Conservation (phyloP, 2,329 filamentous ascomycete genomes). For the Colletotrichum sublineola region DNA sequence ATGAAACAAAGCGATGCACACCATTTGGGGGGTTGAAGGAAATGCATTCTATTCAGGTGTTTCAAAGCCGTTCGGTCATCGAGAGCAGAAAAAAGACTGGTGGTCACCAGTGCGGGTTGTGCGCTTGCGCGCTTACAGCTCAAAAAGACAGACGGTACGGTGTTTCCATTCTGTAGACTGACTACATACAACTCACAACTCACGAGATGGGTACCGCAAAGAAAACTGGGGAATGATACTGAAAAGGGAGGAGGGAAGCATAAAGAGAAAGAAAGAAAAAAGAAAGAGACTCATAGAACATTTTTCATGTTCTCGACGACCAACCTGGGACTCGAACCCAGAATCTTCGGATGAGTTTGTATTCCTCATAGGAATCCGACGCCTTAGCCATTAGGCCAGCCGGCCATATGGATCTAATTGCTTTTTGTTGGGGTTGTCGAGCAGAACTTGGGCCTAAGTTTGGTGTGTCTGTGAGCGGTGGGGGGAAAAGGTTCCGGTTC, state of each 20-base stretch:
- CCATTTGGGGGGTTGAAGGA: too few species aligned
- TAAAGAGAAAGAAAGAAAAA: not conserved
- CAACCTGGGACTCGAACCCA: slow-evolving; percentile 43
- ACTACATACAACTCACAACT: not conserved
- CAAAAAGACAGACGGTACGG: not conserved
- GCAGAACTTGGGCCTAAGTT: not conserved
- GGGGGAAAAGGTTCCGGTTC: not conserved
- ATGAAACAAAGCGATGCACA: not conserved
- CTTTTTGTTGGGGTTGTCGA: not conserved
- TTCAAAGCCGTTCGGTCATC: not conserved
- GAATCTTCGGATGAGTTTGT: slow-evolving; percentile 40
- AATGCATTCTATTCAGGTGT: not conserved
- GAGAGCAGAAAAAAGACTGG: not conserved
- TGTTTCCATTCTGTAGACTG: not conserved
- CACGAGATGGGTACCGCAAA: not conserved
- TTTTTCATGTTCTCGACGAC: slow-evolving; percentile 29
- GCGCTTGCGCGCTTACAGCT: not conserved
- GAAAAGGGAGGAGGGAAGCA: not conserved
- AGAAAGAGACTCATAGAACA: not conserved
- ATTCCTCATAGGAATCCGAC: slow-evolving; percentile 40
- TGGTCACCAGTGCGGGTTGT: not conserved
- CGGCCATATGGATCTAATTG: slow-evolving; percentile 29
- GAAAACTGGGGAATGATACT: not conserved
- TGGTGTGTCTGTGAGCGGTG: too few species aligned
- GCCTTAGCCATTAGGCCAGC: slow-evolving; percentile 42